Evolutionary conservation across 2,329 filamentous ascomycete genomes (phyloP), one percentile per base, ranked within the genome.

Genomic region (Gnomoniopsis sp.): DNA sequence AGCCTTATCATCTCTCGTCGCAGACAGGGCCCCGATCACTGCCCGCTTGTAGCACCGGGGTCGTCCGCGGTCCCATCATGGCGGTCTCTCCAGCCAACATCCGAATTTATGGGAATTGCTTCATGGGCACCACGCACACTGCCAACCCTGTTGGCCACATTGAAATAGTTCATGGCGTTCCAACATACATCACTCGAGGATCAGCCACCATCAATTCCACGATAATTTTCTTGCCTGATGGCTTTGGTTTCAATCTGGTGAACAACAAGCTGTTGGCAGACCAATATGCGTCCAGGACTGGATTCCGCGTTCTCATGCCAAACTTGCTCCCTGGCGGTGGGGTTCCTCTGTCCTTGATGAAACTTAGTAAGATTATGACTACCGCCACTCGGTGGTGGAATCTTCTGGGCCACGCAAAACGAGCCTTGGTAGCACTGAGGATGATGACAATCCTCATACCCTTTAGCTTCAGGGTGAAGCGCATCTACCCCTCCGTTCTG

Each of bases 401-500:
- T 11, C 19, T 62, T 19, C 7, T 26, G 19, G 60, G 57, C 30
- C 57, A 54, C n/a, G 50, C 47, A 8, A 19, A 17, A 2, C 60
- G 57, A 11, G 57, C 14, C 22, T 53, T 44, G 52, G 47, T 43
- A 11, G 46, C 43, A 2, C 17, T 53, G 19, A 38, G 49, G 21
- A 38, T 57, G 19, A 33, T 53, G 23, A 6, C 38, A 43, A 49
- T 56, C 46, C 49, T 60, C 30, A 7, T 55, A 2, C 36, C 57
- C 43, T 56, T 62, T 44, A 33, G 48, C 33, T 38, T 62, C 52
- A 47, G 36, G 30, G 57, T 52, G 33, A 53, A 57, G 14, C 59
- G 65, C 59, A 51, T 66, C 47, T 64, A 66, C 57, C 66, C 72
- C 15, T 49, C 67, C 36, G 60, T 76, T 49, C 55, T 67, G 44